Evolutionary conservation across 768 basidiomycete genomes (phyloP), one percentile per base, ranked within the genome.

Genomic region (Cantharellus cinnabarinus): DNA sequence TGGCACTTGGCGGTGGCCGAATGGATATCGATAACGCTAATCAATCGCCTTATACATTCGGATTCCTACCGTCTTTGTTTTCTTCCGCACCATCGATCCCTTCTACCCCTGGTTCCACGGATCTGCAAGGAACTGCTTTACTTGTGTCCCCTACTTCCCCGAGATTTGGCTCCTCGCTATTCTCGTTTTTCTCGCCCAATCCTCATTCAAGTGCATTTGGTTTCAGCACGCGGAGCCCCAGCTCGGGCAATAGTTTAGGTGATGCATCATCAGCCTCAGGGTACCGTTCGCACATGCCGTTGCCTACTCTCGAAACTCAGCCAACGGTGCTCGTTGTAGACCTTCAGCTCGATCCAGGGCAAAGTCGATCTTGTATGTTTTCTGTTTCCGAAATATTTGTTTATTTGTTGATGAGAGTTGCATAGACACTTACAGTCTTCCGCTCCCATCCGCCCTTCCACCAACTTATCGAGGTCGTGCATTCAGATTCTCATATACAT

Each of bases 251-350:
- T 5, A 59, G 61, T 4, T 48, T 62, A 29, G 52, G 37, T 40
- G 39, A 14, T 35, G 40, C 39, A 38, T 7, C 29, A 2, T 14
- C 42, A 2, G 57, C 15, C 14, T 7, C 10, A 14, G 29, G 7
- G 37, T 55, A n/a, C 35, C 14, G 14, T 5, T 50, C 5, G 5
- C 38, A 7, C 15, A 7, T n/a, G 15, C 56, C 52, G 41, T 68
- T 98, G 15, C 91, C 94, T 0, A 90, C 88, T 0, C 81, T 94
- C 35, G 83, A 91, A 62, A 80, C 85, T 0, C 83, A 84, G 60
- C 85, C 87, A 5, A 78, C 84, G 40, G 85, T 98, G 79, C 73
- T 98, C 5, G 90, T 85, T 0, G 88, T 99, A 0, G 95, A 98
- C 69, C 67, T 97, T 39, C 70, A 74, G 3, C 74, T 99, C 15